These are phyloP conservation scores for Fusarium succisae DNA, from an alignment of 2,329 filamentous ascomycete species.

Conservation along the genomic window DNA sequence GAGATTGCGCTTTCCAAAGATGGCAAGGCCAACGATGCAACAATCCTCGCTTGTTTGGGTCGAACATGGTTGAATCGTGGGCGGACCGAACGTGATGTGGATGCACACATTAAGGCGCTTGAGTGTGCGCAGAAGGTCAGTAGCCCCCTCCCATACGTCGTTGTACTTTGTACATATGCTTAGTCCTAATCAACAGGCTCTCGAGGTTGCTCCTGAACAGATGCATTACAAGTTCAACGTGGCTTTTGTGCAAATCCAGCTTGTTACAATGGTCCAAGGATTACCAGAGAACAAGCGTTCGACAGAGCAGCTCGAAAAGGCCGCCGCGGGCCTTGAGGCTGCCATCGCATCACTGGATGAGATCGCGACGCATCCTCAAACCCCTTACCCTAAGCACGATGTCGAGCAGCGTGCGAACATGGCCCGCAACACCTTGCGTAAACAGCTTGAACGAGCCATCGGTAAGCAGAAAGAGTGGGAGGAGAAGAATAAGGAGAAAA, in stretches of 20 bases:
- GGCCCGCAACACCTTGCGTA: conserved; percentile 93
- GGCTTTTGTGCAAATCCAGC: conserved; percentile 95
- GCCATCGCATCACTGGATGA: conserved; percentile 79
- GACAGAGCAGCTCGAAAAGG: conserved; percentile 81
- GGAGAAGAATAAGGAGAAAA: conserved; percentile 88
- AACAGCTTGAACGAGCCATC: conserved; percentile 86
- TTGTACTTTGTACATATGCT: conserved; percentile 2
- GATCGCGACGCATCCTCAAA: conserved; percentile 69
- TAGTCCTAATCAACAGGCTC: conserved; percentile 62
- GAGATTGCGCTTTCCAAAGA: conserved; percentile 85
- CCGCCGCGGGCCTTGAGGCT: conserved; percentile 81
- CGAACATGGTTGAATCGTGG: conserved; percentile 88
- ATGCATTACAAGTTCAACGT: conserved; percentile 97
- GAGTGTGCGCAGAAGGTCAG: conserved; percentile 71
- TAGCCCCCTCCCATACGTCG: background rate
- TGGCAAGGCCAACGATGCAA: conserved; percentile 75
- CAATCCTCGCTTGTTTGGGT: conserved; percentile 85
- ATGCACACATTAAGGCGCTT: conserved; percentile 66
- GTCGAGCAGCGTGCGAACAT: conserved; percentile 97
- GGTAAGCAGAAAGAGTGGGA: conserved; percentile 91
- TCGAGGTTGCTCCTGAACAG: conserved; percentile 82
- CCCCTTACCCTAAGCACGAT: conserved; percentile 90
- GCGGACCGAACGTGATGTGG: conserved; percentile 67
- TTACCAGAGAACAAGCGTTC: conserved; percentile 81
- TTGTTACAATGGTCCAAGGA: conserved; percentile 81